A percentile compares a stretch with the other conserved stretches of the same genome.
Evolutionary conservation across 306 rosid species (phyloP).

Genomic region (Rosa lucieae): DNA sequence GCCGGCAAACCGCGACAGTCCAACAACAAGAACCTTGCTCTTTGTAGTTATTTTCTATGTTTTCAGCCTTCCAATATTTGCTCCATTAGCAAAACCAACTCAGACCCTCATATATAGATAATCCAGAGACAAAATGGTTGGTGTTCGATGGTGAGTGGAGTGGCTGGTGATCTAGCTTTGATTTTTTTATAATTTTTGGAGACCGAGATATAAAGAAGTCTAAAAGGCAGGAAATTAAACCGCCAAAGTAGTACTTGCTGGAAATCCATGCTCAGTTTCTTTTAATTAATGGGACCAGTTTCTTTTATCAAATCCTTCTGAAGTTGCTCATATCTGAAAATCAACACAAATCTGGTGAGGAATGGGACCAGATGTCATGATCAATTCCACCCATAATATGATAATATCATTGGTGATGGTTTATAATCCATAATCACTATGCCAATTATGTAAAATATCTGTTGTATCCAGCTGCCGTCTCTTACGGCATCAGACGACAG

Average conservation of each 20-base stretch:
- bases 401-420: not conserved
- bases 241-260: not conserved
- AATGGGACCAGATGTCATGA: not conserved
- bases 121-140: not conserved
- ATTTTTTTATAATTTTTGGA: not conserved
- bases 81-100: not conserved
- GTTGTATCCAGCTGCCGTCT: no score
- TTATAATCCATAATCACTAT: not conserved
- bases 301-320: not conserved
- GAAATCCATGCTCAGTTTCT: not conserved
- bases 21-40: slow-evolving; percentile 63
- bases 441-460: no score
- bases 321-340: not conserved
- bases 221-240: not conserved
- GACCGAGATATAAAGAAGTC: not conserved
- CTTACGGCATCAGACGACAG: no score
- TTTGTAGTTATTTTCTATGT: slow-evolving; percentile 25
- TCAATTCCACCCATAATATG: not conserved
- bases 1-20: slow-evolving; percentile 1
- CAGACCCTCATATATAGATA: not conserved
- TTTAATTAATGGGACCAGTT: no score
- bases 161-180: not conserved
- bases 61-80: not conserved
- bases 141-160: not conserved
- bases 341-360: not conserved